Conservation (phyloP, 1,284 basidiomycete species). For the Malassezia japonica region DNA sequence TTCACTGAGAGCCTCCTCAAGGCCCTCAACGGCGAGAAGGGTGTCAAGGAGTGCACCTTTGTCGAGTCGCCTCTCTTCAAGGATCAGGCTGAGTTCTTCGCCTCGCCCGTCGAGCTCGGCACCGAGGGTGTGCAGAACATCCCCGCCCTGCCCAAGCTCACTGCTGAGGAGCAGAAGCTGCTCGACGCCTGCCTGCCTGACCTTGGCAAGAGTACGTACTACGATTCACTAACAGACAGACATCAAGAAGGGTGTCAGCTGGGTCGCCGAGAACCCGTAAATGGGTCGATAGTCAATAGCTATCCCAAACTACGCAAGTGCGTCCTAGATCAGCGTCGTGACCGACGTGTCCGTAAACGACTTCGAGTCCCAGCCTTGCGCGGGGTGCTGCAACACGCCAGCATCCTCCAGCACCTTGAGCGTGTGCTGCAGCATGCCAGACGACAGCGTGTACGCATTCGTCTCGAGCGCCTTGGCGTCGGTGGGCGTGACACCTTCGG, state of each 20-base stretch:
- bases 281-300: too few relatives aligned
- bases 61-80: slow-evolving; percentile 71
- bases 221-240: slow-evolving; percentile 6
- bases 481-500: slow-evolving; percentile 2
- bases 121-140: slow-evolving; percentile 44
- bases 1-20: slow-evolving; percentile 65
- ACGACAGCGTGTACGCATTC: slow-evolving; percentile 23
- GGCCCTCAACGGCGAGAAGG: slow-evolving; percentile 78
- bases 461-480: slow-evolving; percentile 12
- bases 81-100: slow-evolving; percentile 54
- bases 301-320: too few relatives aligned
- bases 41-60: slow-evolving; percentile 72
- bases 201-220: slow-evolving; percentile 37
- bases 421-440: slow-evolving; percentile 20
- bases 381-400: slow-evolving; percentile 21
- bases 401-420: slow-evolving; percentile 32
- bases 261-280: slow-evolving; percentile 38
- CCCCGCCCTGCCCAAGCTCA: slow-evolving; percentile 41
- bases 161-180: slow-evolving; percentile 47
- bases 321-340: background rate
- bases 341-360: background rate
- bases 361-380: background rate
- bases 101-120: slow-evolving; percentile 41
- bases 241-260: slow-evolving; percentile 47
- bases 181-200: slow-evolving; percentile 44